Conservation (phyloP, 1,284 basidiomycete species). For the Malassezia yamatoensis region DNA sequence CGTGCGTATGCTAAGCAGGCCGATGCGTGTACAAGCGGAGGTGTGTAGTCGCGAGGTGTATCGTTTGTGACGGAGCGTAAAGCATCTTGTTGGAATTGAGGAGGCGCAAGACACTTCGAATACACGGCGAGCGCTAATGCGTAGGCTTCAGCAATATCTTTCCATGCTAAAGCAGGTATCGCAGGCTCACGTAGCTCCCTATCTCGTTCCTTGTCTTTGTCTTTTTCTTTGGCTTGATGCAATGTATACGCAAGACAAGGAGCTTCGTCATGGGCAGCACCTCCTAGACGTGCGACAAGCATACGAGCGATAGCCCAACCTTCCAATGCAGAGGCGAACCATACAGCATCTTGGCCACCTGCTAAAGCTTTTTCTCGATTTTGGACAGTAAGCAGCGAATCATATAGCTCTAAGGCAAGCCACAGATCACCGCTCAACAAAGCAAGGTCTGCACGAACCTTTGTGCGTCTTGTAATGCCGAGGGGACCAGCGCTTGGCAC, state of each 20-base stretch:
- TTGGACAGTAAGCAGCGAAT: constrained; percentile 22
- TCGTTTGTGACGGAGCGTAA: constrained; percentile 36
- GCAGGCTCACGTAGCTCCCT: constrained; percentile 6
- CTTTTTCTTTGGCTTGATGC: constrained; percentile 18
- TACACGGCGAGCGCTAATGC: constrained; percentile 39
- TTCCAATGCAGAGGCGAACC: constrained; percentile 44
- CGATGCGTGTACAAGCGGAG: constrained; percentile 38
- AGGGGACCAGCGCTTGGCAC: background rate
- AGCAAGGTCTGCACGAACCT: constrained; percentile 35
- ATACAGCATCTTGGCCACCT: constrained; percentile 45
- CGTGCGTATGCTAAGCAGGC: constrained; percentile 41
- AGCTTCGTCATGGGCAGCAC: constrained; percentile 33
- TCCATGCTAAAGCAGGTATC: constrained; percentile 23
- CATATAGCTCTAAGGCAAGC: constrained; percentile 35
- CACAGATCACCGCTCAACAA: constrained; percentile 42
- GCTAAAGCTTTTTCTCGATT: constrained; percentile 43
- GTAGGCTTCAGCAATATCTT: constrained; percentile 43
- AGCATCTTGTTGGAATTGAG: constrained; percentile 29
- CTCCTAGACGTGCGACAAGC: constrained; percentile 37
- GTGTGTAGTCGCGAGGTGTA: constrained; percentile 43
- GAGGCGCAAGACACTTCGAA: constrained; percentile 43
- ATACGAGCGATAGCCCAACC: constrained; percentile 41
- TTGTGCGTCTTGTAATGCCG: constrained; percentile 27
- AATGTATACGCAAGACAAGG: constrained; percentile 22
- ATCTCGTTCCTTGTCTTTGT: constrained; percentile 32